Percentiles rank a stretch among this genome's conserved stretches.
Evolutionary conservation across 768 basidiomycete species (phyloP).

Genomic region (Boletus reticulatus): DNA sequence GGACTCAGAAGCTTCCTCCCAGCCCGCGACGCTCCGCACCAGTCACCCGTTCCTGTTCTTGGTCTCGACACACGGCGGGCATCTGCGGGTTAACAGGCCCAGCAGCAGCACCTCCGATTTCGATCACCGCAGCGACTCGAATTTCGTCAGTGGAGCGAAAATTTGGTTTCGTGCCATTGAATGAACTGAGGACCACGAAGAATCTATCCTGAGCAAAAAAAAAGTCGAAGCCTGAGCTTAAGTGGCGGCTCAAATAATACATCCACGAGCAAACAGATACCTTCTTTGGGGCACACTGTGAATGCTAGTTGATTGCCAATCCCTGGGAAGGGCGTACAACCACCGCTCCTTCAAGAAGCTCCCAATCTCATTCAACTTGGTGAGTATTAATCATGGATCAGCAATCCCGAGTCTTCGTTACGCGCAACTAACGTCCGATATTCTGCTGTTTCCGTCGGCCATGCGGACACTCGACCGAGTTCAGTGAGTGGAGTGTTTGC

Average conservation of each 20-base stretch:
- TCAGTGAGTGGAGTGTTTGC: background rate
- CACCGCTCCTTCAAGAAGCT: background rate
- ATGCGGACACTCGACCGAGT: background rate
- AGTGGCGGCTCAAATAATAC: no score
- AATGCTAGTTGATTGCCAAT: background rate
- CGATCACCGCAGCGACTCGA: no score
- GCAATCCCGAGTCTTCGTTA: background rate
- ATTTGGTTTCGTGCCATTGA: no score
- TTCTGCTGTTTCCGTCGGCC: background rate
- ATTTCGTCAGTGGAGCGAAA: no score
- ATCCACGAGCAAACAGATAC: background rate
- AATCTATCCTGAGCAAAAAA: no score
- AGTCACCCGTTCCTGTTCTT: background rate
- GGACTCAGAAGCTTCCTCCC: background rate
- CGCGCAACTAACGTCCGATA: background rate
- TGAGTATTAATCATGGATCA: background rate
- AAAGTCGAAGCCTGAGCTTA: no score
- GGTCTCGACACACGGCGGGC: background rate
- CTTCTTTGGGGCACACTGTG: background rate
- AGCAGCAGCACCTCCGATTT: no score
- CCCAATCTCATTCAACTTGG: background rate
- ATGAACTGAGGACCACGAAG: no score
- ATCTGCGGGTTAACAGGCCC: no score
- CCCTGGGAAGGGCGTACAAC: background rate
- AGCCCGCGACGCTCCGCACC: background rate